Base-by-base conservation (phyloP, 441 rosid genomes). In the Arabidopsis hybrid region DNA sequence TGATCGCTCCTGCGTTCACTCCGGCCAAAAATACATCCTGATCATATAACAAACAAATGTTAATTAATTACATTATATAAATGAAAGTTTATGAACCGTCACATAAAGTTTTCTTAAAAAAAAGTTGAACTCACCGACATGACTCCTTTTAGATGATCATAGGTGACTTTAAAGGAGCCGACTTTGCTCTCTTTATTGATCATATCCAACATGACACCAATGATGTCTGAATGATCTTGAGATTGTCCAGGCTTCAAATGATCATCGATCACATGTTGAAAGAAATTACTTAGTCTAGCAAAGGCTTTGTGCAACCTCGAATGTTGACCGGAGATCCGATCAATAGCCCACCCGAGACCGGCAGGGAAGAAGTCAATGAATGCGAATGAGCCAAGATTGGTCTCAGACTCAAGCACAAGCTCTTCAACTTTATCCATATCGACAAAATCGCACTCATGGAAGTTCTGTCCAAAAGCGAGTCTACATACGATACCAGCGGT, bases 261-360 rank as follows among this genome's bases (percentile, higher is more conserved):
- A 63, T 85, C 83, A 60, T 86, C 83, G 11, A 89, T 72, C 34
- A 89, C 69, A 73, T 87, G 82, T 42, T 81, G 82, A 14, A 78
- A 81, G 51, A 83, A 69, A 2, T 16, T 16, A 43, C 81, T 85
- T 51, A 84, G 17, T 18, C 71, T 65, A 0, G 38, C 68, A 52
- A 85, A 85, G 51, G 78, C 78, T 79, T 49, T 51, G 65, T 67
- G 83, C 82, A 80, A 17, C 58, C 50, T 83, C 73, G 32, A 49
- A 5, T 77, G 82, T 16, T 79, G 80, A 29, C 85, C 82, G 0
- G 69, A 81, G 42, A 85, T 34, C 62, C 72, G 50, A 62, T 88
- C 90, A 2, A 83, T 42, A 17, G 83, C 76, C 88, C 88, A 81
- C 32, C 87, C 90, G 5, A 85, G 3, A 56, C 77, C 65, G 3